Evolutionary conservation across 2,329 filamentous ascomycete genomes (phyloP), one percentile per base, ranked within the genome.

Genomic region (Penicillium olsonii): DNA sequence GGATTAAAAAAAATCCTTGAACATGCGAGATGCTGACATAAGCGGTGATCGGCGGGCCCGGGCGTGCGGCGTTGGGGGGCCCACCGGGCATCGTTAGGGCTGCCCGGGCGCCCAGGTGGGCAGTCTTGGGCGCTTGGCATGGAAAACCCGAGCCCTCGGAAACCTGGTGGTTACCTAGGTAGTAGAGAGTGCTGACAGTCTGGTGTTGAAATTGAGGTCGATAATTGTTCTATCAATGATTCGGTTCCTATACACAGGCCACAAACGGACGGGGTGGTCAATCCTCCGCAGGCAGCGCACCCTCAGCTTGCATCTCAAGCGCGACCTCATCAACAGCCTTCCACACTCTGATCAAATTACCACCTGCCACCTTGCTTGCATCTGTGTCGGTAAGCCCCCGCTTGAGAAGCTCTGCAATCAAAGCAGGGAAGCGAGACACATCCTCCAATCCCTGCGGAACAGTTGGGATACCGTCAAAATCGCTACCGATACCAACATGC

Each of bases 331-430:
- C 92, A 1, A 87, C 89, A 22, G 87, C 86, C 48, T 74, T 79
- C 92, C 91, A 95, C 5, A 96, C 91, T 17, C 92, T 83, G 49
- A 96, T 70, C 2, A 96, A 56, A 67, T 96, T 96, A 3, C 85
- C 81, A 0, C 92, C 92, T 0, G 84, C 87, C 9, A 96, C 75
- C 69, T 90, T 91, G 15, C 76, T 81, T 1, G 82, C 87, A 68
- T 96, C 85, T 24, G 77, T 71, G 53, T 94, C 88, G 34, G 83
- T 87, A 4, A 96, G 80, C 0, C 90, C 90, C 34, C 85, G 80
- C 41, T 77, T 77, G 56, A 96, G 73, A 50, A 96, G 71, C 69
- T 90, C 88, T 3, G 83, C 84, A 8, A 96, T 81, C 37, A 96
- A 72, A 48, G 86, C 82, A 0, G 91, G 92, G 62, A 87, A 95